phyloP scores from a whole-genome alignment of 139 green algal species.

The Chlorella sp. region DNA sequence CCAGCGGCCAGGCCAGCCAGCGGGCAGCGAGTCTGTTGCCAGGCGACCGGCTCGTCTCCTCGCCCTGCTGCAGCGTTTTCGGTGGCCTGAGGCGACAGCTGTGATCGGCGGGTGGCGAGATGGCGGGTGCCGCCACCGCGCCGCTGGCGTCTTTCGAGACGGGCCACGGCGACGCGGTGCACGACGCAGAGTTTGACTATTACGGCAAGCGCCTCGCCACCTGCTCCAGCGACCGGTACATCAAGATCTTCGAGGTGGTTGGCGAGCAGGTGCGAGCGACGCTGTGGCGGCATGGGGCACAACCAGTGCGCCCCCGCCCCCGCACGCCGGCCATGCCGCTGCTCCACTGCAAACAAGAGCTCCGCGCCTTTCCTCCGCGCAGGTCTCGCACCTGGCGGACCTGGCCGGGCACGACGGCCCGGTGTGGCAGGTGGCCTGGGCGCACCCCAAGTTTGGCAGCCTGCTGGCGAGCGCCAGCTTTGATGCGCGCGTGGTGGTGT shows the following conservation, averaged over 20 bases:
- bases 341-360: neutral
- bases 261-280: slow-evolving; percentile 37
- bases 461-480: slow-evolving; percentile 92
- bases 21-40: too few relatives aligned
- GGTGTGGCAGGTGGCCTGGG: slow-evolving; percentile 86
- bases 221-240: slow-evolving; percentile 84
- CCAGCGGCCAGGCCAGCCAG: too few relatives aligned
- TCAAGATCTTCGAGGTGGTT: slow-evolving; percentile 73
- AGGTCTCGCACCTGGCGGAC: slow-evolving; percentile 67
- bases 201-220: slow-evolving; percentile 95
- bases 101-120: too few relatives aligned
- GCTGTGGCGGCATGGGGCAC: neutral
- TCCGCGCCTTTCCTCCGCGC: neutral
- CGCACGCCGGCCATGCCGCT: too few relatives aligned
- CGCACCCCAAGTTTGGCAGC: slow-evolving; percentile 94
- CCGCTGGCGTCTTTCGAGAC: slow-evolving; percentile 70
- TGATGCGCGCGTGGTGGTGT: slow-evolving; percentile 92
- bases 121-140: too few relatives aligned
- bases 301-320: too few relatives aligned
- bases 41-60: too few relatives aligned
- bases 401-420: slow-evolving; percentile 93
- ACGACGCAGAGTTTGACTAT: slow-evolving; percentile 84
- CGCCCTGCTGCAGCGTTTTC: too few relatives aligned
- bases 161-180: slow-evolving; percentile 84
- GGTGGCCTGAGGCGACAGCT: too few relatives aligned